Evolutionary conservation across 2,329 filamentous ascomycete genomes (phyloP), one percentile per base, ranked within the genome.

Genomic region (Camillea tinctor): DNA sequence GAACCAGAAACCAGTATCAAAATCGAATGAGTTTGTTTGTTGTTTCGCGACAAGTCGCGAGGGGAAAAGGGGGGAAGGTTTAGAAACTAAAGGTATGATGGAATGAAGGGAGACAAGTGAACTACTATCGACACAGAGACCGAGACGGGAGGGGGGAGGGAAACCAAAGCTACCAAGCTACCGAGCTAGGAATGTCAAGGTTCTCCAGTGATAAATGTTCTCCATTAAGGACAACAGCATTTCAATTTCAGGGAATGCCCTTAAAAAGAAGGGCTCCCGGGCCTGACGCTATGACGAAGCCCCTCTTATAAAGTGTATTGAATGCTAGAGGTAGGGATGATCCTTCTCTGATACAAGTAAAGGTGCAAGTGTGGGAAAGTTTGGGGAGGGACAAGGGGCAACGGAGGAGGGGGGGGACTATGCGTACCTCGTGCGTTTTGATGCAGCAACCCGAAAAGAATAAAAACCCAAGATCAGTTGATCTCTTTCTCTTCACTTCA

Each of bases 41-140:
- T 71, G 60, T 64, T 62, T 66, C 60, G 63, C 58, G 55, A 60
- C 21, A 60, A n/a, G 62, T 62, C 62, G 62, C 60, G 60, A 66
- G 55, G 36, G 36, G 36, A 44, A 44, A n/a, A 50, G 26, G 26
- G 26, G 26, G 26, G 7, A 60, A 61, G 54, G n/a, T n/a, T n/a
- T 64, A 30, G 50, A 64, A 62, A 57, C 51, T 53, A 30, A 62
- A 57, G 64, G 60, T 60, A 66, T 62, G 60, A 64, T 72, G 70
- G 71, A 73, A 73, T 73, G 70, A 71, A 73, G 70, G 70, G 71
- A 73, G 68, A 60, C 53, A 56, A 53, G 63, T 48, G 50, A 59
- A 63, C 58, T 57, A 55, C 59, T 55, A 64, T 64, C 62, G 60
- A 60, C 60, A 65, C 63, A 64, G 63, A 60, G 60, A 66, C 63